Evolutionary conservation across 495 filamentous ascomycete genomes (phyloP).

Genomic region (Delitschia confertaspora): DNA sequence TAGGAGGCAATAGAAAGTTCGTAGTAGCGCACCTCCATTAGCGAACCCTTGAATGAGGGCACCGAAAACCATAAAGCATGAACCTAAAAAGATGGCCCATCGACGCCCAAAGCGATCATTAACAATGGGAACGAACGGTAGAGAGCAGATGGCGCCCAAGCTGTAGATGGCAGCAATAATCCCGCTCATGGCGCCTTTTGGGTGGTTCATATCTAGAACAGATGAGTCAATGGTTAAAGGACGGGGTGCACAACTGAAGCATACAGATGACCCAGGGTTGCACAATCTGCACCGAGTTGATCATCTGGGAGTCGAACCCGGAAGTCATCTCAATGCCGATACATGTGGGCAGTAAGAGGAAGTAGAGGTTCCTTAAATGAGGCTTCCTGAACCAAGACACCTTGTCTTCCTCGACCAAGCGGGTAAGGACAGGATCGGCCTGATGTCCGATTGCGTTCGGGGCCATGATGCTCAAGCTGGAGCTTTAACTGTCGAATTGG

Average conservation of each 20-base stretch:
- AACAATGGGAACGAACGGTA: constrained; percentile 50
- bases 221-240: constrained; percentile 6
- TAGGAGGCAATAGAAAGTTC: constrained; percentile 6
- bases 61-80: constrained; percentile 49
- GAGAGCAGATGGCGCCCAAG: constrained; percentile 46
- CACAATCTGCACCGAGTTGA: constrained; percentile 59
- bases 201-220: constrained; percentile 35
- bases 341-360: constrained; percentile 54
- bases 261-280: no score
- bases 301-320: constrained; percentile 63
- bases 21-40: constrained; percentile 41
- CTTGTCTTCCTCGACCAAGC: constrained; percentile 46
- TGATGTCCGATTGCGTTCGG: no score
- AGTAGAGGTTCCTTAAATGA: constrained; percentile 53
- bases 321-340: constrained; percentile 66
- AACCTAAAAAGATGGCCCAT: constrained; percentile 53
- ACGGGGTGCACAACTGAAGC: constrained; percentile 44
- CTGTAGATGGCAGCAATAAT: constrained; percentile 38
- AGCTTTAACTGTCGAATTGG: no score
- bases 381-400: constrained; percentile 55
- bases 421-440: constrained; percentile 44
- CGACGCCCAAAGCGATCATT: constrained; percentile 48
- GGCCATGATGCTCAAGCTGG: no score
- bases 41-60: constrained; percentile 48
- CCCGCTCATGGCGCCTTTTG: constrained; percentile 33